Conservation (phyloP, 2,329 filamentous ascomycete species). For the Sporothrix protearum region DNA sequence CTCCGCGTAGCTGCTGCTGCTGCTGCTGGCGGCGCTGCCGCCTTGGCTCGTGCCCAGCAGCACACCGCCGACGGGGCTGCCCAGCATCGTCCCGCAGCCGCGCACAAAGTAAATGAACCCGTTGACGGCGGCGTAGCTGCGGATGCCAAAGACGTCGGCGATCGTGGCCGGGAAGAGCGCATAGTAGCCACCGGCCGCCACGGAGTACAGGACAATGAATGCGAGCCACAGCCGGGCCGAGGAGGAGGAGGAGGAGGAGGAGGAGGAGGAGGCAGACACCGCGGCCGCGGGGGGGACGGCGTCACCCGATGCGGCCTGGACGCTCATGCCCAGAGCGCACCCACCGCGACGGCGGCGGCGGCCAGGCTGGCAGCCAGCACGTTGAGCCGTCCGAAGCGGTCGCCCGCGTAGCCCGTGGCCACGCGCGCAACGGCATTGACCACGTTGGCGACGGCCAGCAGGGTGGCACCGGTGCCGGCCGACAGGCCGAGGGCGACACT, state of each 20-base stretch:
- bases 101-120: conserved; percentile 46
- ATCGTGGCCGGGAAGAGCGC: conserved; percentile 45
- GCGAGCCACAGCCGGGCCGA: conserved; percentile 27
- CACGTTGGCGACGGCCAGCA: conserved; percentile 45
- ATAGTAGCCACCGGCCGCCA: conserved; percentile 45
- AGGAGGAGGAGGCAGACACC: background rate
- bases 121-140: conserved; percentile 47
- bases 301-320: background rate
- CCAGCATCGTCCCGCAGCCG: conserved; percentile 44
- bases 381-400: conserved; percentile 47
- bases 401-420: conserved; percentile 43
- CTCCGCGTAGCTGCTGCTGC: conserved; percentile 35
- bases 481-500: conserved; percentile 43
- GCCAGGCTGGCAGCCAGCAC: conserved; percentile 37
- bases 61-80: conserved; percentile 44
- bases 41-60: conserved; percentile 33
- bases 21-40: conserved; percentile 22
- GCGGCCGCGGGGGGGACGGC: background rate
- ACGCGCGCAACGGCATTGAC: conserved; percentile 46
- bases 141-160: conserved; percentile 47
- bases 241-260: background rate
- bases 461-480: conserved; percentile 40
- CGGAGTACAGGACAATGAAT: conserved; percentile 43
- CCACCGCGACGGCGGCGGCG: conserved; percentile 21
- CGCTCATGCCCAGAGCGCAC: conserved; percentile 27